Base-by-base conservation (phyloP, 2,329 filamentous ascomycete genomes). In the Penicillium sp. region DNA sequence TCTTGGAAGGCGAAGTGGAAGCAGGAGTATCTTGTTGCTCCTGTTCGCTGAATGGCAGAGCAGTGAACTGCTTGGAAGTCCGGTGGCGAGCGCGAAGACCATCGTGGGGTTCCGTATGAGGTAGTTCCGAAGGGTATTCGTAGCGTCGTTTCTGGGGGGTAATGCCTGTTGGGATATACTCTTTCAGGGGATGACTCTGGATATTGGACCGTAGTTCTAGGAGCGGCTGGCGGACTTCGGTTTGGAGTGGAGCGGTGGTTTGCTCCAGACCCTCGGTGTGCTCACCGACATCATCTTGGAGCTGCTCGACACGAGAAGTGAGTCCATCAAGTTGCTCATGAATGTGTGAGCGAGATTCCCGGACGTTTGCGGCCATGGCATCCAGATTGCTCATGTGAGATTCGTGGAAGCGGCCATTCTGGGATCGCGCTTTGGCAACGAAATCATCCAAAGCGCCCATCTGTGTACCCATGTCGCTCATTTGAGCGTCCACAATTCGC, bases 381-480 rank as follows among this genome's bases (percentile, higher is more conserved):
- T 79, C 72, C n/a, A 95, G 74, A 1, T 84, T 87, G n/a, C 76
- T 68, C 1, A 78, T 70, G 56, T 95, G 88, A 22, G 80, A 78
- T 22, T 83, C 77, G 66, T 93, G 86, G 64, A 95, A 89, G 14
- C 77, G 76, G 27, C 86, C 82, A 66, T 95, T 97, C 62, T 95
- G 87, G 1, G 81, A 81, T 52, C 86, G 83, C 41, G 95, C 90
- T 28, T 88, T 84, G 28, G 85, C 80, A 33, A 97, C 89, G 61
- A 96, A 95, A 57, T 92, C 88, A 62, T 97, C 92, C 7, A 99
- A 79, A 1, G 89, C 88, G 49, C 84, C 82, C 81, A 99, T 91
- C 69, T 97, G 89, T n/a, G 78, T 80, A 53, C 88, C 86, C 64
- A 99, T 86, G 58, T 95, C 88, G 48, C 81, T 80, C 73, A 95